These are phyloP conservation scores for Penicillium cinerascens DNA, from an alignment of 495 filamentous ascomycete genomes.

Conservation along the genomic window DNA sequence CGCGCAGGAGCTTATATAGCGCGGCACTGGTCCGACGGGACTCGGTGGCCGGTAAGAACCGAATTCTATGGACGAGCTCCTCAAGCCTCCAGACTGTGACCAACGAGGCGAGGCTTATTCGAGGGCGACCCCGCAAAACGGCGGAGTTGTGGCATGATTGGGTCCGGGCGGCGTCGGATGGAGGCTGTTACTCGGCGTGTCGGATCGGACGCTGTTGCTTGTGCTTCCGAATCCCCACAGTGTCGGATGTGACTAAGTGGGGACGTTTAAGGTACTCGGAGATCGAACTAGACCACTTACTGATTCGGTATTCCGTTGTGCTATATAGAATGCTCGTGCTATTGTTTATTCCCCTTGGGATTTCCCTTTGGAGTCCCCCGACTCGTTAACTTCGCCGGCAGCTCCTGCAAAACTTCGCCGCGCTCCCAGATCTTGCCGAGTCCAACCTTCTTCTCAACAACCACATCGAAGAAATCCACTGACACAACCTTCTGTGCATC, in stretches of 20 bases:
- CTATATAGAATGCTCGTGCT: neutral
- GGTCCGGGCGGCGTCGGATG: conserved; percentile 13
- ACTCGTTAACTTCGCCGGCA: conserved; percentile 32
- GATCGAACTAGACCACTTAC: neutral
- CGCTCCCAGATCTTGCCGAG: conserved; percentile 64
- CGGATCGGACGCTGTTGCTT: conserved; percentile 11
- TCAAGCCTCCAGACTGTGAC: conserved; percentile 5
- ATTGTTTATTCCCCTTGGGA: conserved; percentile 4
- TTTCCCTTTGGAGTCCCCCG: conserved; percentile 34
- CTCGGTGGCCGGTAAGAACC: conserved; percentile 9
- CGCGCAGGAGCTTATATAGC: conserved; percentile 6
- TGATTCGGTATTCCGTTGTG: neutral
- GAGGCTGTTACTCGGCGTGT: neutral
- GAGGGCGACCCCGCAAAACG: conserved; percentile 21
- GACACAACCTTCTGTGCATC: conserved; percentile 32
- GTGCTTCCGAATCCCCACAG: conserved; percentile 19
- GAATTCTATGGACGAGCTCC: neutral
- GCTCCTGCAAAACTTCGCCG: conserved; percentile 55
- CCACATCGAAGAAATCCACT: conserved; percentile 45
- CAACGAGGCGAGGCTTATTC: conserved; percentile 22
- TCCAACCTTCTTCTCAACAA: conserved; percentile 54
- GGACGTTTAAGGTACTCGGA: neutral
- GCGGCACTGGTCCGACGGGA: conserved; percentile 13
- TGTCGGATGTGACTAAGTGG: conserved; percentile 10
- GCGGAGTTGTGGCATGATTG: conserved; percentile 18